Percentiles rank a stretch among this genome's conserved stretches.
These are phyloP conservation scores for Scheffersomyces coipomensis DNA, from an alignment of 805 yeast species.

Conservation along the genomic window DNA sequence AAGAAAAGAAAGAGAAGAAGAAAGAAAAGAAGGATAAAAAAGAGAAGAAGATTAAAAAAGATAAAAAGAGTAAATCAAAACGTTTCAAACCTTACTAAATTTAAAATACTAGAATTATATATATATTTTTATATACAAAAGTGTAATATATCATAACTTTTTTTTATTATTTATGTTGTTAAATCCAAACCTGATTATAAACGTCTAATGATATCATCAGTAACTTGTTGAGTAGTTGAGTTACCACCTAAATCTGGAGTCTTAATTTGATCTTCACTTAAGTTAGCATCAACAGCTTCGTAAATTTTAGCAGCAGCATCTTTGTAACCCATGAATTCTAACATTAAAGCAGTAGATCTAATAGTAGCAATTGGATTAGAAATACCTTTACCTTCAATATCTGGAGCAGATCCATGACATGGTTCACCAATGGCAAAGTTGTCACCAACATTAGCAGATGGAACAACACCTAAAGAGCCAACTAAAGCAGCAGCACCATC, in stretches of 20 bases:
- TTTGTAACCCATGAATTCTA: conserved; percentile 91
- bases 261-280: conserved; percentile 70
- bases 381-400: conserved; percentile 92
- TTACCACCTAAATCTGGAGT: conserved; percentile 97
- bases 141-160: neutral
- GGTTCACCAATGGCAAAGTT: conserved; percentile 97
- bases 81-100: conserved; percentile 62
- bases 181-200: conserved; percentile 22
- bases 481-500: conserved; percentile 99
- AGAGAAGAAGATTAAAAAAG: conserved; percentile 20
- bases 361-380: conserved; percentile 98
- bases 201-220: conserved; percentile 71
- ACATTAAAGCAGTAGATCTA: conserved; percentile 93
- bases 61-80: conserved; percentile 23
- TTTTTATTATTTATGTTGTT: conserved; percentile 1
- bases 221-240: conserved; percentile 82
- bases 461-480: conserved; percentile 97
- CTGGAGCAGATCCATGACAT: conserved; percentile 99
- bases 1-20: conserved; percentile 11
- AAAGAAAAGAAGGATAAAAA: conserved; percentile 14
- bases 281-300: conserved; percentile 91
- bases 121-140: neutral
- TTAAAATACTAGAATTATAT: conserved; percentile 1
- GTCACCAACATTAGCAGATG: conserved; percentile 97
- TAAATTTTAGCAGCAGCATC: conserved; percentile 90